Evolutionary conservation across 2,329 filamentous ascomycete genomes (phyloP).

Genomic region (Mycosphaerelloides madeirae): DNA sequence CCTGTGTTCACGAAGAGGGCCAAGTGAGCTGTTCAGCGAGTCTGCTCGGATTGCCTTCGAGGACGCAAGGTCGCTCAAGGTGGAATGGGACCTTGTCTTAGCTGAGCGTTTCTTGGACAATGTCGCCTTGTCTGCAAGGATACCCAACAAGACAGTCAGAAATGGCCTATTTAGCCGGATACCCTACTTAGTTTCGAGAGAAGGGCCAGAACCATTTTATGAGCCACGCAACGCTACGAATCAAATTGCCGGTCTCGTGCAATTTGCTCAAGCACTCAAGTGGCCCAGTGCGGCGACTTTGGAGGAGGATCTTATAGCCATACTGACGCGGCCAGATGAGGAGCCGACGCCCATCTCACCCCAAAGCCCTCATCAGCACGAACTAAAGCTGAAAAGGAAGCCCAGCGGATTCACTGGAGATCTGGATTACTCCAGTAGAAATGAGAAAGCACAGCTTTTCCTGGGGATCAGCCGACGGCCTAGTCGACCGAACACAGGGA

Average conservation of each 20-base stretch:
- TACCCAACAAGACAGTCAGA: conserved; percentile 2
- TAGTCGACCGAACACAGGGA: conserved; percentile 1
- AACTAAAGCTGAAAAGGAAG: conserved; percentile 20
- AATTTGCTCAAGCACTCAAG: conserved; percentile 47
- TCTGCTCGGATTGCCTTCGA: conserved; percentile 45
- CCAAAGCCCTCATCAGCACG: conserved; percentile 16
- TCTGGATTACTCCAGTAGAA: neutral
- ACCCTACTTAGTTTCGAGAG: conserved; percentile 23
- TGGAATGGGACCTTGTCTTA: conserved; percentile 54
- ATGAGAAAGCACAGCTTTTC: conserved; percentile 4
- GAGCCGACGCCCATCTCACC: neutral
- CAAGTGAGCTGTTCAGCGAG: neutral
- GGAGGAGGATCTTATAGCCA: neutral
- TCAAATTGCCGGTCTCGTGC: conserved; percentile 48
- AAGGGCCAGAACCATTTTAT: conserved; percentile 7
- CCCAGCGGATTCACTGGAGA: conserved; percentile 2
- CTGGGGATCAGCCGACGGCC: conserved; percentile 2
- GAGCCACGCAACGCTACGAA: conserved; percentile 33
- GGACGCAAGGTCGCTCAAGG: conserved; percentile 46
- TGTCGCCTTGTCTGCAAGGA: conserved; percentile 35
- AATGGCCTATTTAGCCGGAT: conserved; percentile 26
- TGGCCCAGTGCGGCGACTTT: conserved; percentile 42
- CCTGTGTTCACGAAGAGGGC: conserved; percentile 12
- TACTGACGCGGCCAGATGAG: neutral
- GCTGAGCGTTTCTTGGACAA: conserved; percentile 51